phyloP scores from a whole-genome alignment of 225 moss, liverwort and hornwort genomes.

The Asterella californica region DNA sequence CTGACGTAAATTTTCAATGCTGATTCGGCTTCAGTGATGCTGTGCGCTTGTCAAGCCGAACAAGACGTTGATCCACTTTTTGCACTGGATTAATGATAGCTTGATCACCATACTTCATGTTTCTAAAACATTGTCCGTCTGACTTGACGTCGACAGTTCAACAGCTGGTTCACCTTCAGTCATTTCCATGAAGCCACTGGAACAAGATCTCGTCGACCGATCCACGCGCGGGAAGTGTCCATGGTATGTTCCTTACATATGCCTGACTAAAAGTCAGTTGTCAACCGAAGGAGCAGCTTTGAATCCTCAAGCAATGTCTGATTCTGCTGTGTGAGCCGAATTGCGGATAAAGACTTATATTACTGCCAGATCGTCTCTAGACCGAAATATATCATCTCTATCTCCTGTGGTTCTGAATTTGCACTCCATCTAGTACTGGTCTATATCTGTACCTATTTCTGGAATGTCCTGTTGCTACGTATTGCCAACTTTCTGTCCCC shows the following conservation, averaged over 20 bases:
- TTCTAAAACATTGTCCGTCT: not conserved
- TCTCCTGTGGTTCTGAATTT: too few species aligned
- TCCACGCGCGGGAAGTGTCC: slow-evolving; percentile 82
- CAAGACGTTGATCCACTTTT: not conserved
- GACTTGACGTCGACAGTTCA: slow-evolving; percentile 53
- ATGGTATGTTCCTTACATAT: slow-evolving; percentile 49
- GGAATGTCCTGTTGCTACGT: too few species aligned
- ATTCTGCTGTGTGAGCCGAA: not conserved
- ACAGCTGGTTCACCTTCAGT: slow-evolving; percentile 93
- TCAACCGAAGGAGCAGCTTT: not conserved
- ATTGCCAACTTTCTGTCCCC: too few species aligned
- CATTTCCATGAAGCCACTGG: slow-evolving; percentile 60
- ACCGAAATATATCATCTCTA: too few species aligned
- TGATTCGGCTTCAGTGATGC: not conserved
- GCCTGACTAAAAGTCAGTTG: not conserved
- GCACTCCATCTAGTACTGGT: too few species aligned
- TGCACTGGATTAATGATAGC: not conserved
- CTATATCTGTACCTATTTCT: too few species aligned
- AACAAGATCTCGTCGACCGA: slow-evolving; percentile 66
- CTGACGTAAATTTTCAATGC: not conserved
- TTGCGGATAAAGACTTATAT: not conserved
- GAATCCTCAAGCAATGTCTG: not conserved
- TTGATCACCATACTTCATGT: not conserved
- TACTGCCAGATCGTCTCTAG: too few species aligned
- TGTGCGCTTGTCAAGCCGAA: not conserved